phyloP scores from a whole-genome alignment of 2,329 filamentous ascomycete genomes.

The Thyridium curvatum region DNA sequence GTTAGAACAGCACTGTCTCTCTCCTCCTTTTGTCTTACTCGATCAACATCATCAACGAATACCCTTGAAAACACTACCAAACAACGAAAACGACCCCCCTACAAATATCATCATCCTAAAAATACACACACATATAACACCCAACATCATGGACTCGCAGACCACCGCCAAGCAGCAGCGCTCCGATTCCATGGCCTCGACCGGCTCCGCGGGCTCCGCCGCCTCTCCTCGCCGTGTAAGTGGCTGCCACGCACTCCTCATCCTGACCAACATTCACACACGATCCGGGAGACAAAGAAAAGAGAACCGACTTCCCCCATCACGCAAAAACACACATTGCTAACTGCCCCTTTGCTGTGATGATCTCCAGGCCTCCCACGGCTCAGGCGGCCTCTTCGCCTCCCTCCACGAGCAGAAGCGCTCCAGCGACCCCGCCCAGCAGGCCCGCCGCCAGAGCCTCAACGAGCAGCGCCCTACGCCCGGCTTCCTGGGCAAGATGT shows the following conservation, averaged over 20 bases:
- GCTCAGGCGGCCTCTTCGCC: conserved; percentile 44
- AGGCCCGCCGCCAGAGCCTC: conserved; percentile 47
- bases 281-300: no score
- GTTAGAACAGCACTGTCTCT: no score
- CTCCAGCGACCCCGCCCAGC: conserved; percentile 27
- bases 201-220: conserved; percentile 12
- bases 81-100: no score
- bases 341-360: no score
- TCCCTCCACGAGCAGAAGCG: conserved; percentile 46
- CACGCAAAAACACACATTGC: no score
- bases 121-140: no score
- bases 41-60: no score
- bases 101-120: no score
- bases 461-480: conserved; percentile 43
- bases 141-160: conserved; percentile 8
- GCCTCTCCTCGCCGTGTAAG: conserved; percentile 12
- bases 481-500: conserved; percentile 48
- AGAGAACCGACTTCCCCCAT: conserved; percentile 11
- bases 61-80: no score
- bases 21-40: no score
- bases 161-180: conserved; percentile 12
- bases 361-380: conserved; percentile 14
- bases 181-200: conserved; percentile 19
- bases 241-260: not conserved
- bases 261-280: not conserved